These are phyloP conservation scores for Cercospora sp. DNA, from an alignment of 2,329 filamentous ascomycete genomes.

Conservation along the genomic window DNA sequence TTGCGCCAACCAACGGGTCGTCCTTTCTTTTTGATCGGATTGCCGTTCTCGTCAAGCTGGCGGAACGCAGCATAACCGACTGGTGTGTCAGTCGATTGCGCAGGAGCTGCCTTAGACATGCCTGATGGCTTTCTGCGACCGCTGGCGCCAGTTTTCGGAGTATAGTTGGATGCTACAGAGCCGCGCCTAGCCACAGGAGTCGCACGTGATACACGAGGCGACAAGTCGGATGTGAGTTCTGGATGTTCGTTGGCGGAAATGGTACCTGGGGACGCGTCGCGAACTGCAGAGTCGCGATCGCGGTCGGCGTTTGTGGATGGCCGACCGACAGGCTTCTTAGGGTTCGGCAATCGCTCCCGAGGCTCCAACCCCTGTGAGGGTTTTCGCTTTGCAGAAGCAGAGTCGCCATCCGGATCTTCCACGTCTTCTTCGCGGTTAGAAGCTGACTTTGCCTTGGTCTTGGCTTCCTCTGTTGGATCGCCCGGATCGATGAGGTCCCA, in stretches of 20 bases:
- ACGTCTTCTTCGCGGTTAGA: slow-evolving; percentile 13
- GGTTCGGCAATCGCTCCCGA: slow-evolving; percentile 1
- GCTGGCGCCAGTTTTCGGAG: neutral
- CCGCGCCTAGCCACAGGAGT: slow-evolving; percentile 7
- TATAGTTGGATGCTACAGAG: slow-evolving; percentile 7
- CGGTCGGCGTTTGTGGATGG: slow-evolving; percentile 13
- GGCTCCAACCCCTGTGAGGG: neutral
- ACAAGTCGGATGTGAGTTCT: slow-evolving; percentile 14
- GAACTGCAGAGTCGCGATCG: slow-evolving; percentile 17
- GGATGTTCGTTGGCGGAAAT: slow-evolving; percentile 4
- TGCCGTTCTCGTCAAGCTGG: slow-evolving; percentile 37
- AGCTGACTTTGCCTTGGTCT: slow-evolving; percentile 21
- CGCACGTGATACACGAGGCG: slow-evolving; percentile 6
- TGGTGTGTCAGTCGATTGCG: slow-evolving; percentile 16
- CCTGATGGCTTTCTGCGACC: neutral
- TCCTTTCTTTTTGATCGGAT: slow-evolving; percentile 47
- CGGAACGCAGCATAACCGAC: slow-evolving; percentile 49
- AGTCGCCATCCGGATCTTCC: slow-evolving; percentile 21
- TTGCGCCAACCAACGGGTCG: slow-evolving; percentile 55
- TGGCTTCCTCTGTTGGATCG: slow-evolving; percentile 41
- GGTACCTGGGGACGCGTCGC: slow-evolving; percentile 12
- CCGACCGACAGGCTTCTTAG: slow-evolving; percentile 10
- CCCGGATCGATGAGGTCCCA: slow-evolving; percentile 65
- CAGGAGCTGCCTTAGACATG: slow-evolving; percentile 11
- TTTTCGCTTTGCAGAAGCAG: slow-evolving; percentile 31